Evolutionary conservation across 345 rosid genomes (phyloP), one percentile per base, ranked within the genome.

Genomic region (Sisymbrium irio): DNA sequence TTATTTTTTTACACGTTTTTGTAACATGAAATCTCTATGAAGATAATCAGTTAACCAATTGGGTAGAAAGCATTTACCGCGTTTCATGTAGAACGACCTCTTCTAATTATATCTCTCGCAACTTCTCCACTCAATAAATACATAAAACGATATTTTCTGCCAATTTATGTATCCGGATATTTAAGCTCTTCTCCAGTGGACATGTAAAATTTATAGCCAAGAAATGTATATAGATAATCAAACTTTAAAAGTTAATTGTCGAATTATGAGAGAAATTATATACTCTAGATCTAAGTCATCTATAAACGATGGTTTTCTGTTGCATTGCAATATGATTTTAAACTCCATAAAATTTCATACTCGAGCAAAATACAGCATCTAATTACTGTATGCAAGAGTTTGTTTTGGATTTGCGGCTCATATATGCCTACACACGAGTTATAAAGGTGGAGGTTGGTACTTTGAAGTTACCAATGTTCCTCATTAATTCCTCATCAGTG

Each of bases 21-120:
- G 73, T 65, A 41, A 56, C 79, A 76, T 62, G 70, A 76, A 76
- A 33, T 69, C 4, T 76, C 33, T 42, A 76, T 67, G 75, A 71
- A 67, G 36, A 61, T 59, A 51, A 67, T 67, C 54, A 66, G 51
- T 47, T 51, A 51, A 53, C 64, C 51, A 67, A 67, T 67, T 66
- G 61, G 62, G 45, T 67, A 67, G 76, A 59, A 60, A 60, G 89
- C 90, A 89, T 89, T 87, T 87, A 87, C 88, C 89, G 64, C 90
- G 1, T 68, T 82, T 89, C 92, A 89, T 87, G 90, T 66, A 89
- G 82, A 76, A 73, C 82, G 85, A 77, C 80, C 74, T 75, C 78
- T 73, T 49, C 72, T 39, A 78, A 47, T 82, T 83, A 76, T 67
- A 41, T 53, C 60, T 1, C 7, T 45, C 28, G 3, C 56, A 57